Percentiles rank a stretch among this genome's conserved stretches.
These are phyloP conservation scores for Pseudocercospora vitis DNA, from an alignment of 2,329 filamentous ascomycete species.

Conservation along the genomic window DNA sequence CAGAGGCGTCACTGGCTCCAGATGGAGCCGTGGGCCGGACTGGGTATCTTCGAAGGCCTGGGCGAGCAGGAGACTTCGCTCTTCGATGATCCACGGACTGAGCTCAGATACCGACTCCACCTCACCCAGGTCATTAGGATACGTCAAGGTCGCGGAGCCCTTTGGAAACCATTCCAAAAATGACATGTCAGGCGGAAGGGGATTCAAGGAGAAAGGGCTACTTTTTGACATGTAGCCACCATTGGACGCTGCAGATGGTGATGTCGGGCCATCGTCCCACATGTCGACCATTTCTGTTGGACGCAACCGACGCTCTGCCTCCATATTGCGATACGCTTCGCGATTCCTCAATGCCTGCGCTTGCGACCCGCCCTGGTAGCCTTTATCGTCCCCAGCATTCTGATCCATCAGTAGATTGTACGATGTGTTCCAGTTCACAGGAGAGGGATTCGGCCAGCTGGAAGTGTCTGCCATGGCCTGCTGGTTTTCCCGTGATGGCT, in stretches of 20 bases:
- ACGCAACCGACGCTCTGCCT: neutral
- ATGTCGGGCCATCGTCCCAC: neutral
- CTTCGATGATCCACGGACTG: constrained; percentile 35
- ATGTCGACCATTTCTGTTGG: neutral
- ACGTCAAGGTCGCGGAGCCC: constrained; percentile 35
- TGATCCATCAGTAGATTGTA: no score
- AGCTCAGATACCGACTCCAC: constrained; percentile 40
- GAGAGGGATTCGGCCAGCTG: neutral
- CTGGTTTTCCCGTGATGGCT: neutral
- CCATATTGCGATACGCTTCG: no score
- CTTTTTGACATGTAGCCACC: constrained; percentile 8
- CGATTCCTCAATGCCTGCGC: no score
- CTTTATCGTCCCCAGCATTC: no score
- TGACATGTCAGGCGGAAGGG: constrained; percentile 14
- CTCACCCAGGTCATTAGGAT: constrained; percentile 36
- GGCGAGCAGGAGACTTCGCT: constrained; percentile 42
- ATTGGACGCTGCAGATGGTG: neutral
- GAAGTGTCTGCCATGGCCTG: neutral
- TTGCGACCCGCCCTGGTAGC: no score
- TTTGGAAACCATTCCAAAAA: constrained; percentile 27
- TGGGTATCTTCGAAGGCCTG: constrained; percentile 42
- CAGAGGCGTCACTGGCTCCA: constrained; percentile 40
- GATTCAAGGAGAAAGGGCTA: constrained; percentile 12
- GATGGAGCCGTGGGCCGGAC: constrained; percentile 38
- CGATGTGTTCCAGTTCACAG: neutral